These are phyloP conservation scores for Hyaloscypha variabilis DNA, from an alignment of 495 filamentous ascomycete species.

Conservation along the genomic window DNA sequence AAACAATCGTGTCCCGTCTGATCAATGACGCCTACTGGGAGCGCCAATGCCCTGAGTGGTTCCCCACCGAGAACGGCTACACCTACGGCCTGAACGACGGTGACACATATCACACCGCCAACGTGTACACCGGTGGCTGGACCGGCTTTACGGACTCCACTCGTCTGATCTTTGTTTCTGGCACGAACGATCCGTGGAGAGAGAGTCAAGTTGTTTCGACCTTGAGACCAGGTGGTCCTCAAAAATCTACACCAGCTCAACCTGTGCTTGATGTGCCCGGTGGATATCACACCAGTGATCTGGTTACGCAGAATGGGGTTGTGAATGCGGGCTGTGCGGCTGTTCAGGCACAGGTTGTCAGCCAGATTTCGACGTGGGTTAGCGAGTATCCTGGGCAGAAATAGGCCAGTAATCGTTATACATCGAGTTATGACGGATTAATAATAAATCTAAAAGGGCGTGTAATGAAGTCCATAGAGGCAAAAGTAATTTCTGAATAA, in stretches of 20 bases:
- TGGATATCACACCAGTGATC: conserved; percentile 34
- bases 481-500: no score
- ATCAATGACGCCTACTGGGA: conserved; percentile 57
- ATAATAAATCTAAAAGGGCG: no score
- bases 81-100: conserved; percentile 41
- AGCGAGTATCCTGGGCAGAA: conserved; percentile 4
- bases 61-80: conserved; percentile 42
- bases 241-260: conserved; percentile 40
- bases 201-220: conserved; percentile 50
- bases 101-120: conserved; percentile 11
- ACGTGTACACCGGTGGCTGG: conserved; percentile 39
- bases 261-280: conserved; percentile 58
- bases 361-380: background rate
- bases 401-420: background rate
- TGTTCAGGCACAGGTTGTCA: conserved; percentile 11
- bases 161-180: conserved; percentile 23
- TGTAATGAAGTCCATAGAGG: no score
- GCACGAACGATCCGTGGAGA: conserved; percentile 61
- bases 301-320: conserved; percentile 2
- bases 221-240: conserved; percentile 53
- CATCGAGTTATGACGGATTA: no score
- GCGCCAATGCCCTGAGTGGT: conserved; percentile 57
- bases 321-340: conserved; percentile 10
- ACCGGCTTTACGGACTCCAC: conserved; percentile 58
- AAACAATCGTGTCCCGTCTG: conserved; percentile 56